Conservation (phyloP, 768 basidiomycete genomes). For the Macrolepiota fuliginosa region DNA sequence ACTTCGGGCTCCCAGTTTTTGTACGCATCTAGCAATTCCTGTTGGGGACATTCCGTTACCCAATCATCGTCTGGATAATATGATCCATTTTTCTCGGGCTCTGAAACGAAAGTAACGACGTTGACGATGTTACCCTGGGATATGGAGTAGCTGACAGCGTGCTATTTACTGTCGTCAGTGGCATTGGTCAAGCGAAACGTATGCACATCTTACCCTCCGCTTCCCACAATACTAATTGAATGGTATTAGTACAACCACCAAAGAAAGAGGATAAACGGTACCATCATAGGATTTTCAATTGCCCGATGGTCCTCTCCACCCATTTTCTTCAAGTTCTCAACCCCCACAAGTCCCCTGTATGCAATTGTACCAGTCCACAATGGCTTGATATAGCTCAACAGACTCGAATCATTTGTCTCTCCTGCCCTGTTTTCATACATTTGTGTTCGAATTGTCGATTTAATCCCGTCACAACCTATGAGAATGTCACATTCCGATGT, state of each 20-base stretch:
- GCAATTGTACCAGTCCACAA: slow-evolving; percentile 33
- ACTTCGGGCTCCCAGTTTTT: slow-evolving; percentile 16
- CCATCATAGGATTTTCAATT: slow-evolving; percentile 16
- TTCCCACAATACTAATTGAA: slow-evolving; percentile 18
- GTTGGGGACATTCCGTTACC: slow-evolving; percentile 13
- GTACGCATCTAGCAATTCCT: slow-evolving; percentile 15
- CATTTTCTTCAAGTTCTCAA: slow-evolving; percentile 17
- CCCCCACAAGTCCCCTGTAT: slow-evolving; percentile 32
- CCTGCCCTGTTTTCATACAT: slow-evolving; percentile 15
- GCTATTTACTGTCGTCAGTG: slow-evolving; percentile 24
- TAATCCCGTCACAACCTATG: slow-evolving; percentile 24
- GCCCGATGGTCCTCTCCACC: slow-evolving; percentile 21
- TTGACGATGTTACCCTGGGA: slow-evolving; percentile 44
- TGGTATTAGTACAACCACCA: background rate
- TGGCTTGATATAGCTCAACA: slow-evolving; percentile 21
- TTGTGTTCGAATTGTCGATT: slow-evolving; percentile 18
- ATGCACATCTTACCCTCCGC: slow-evolving; percentile 15
- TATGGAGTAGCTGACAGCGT: slow-evolving; percentile 47
- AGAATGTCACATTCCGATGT: slow-evolving; percentile 30
- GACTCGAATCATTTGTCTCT: slow-evolving; percentile 10
- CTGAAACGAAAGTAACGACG: slow-evolving; percentile 36
- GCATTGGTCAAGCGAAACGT: background rate
- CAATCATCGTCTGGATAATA: slow-evolving; percentile 14
- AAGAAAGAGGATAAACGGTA: background rate
- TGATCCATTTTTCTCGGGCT: slow-evolving; percentile 15